Evolutionary conservation across 1,284 basidiomycete species (phyloP), one percentile per base, ranked within the genome.

Genomic region (Pseudozyma flocculosa): DNA sequence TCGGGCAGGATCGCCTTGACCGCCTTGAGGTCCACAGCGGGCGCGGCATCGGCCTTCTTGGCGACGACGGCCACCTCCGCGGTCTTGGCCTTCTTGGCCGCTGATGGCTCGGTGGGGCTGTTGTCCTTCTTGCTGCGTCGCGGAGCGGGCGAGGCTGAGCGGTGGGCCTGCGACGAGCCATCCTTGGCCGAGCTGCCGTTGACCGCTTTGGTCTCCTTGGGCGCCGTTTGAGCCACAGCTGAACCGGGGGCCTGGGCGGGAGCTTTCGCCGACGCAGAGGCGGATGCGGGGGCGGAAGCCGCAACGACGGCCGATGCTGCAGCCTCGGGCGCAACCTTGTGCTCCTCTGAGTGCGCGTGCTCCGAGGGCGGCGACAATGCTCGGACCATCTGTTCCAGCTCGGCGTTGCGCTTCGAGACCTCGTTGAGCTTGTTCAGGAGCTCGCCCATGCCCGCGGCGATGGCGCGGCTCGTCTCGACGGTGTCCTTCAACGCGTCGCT

Each of bases 1-100:
- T 61, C 59, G 17, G 63, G 63, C 2, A 66, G 49, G 15, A 18
- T 37, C 21, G 52, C 54, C 40, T 51, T 56, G 43, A 24, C 17
- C 15, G 41, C 23, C 23, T 22, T 43, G 23, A 32, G n/a, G 15
- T 38, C 37, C 15, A 40, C 40, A 23, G 21, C 5, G 22, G 26
- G 39, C n/a, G 23, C 23, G 2, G 26, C 19, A 4, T 21, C n/a
- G n/a, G 45, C 17, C 15, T 40, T 8, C 23, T 43, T 37, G 21
- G 43, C 44, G 9, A 19, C 30, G 15, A 14, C 14, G 36, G 36
- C 36, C 30, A 15, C 30, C 30, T 9, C 30, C 30, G 19, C 18
- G 3, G 26, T 15, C 3, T n/a, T 18, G 19, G 21, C 39, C 40
- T 32, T 11, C 19, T 45, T 39, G 15, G 21, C 41, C 1, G 19